phyloP scores from a whole-genome alignment of 2,329 filamentous ascomycete genomes.

The Fusarium xyrophilum region DNA sequence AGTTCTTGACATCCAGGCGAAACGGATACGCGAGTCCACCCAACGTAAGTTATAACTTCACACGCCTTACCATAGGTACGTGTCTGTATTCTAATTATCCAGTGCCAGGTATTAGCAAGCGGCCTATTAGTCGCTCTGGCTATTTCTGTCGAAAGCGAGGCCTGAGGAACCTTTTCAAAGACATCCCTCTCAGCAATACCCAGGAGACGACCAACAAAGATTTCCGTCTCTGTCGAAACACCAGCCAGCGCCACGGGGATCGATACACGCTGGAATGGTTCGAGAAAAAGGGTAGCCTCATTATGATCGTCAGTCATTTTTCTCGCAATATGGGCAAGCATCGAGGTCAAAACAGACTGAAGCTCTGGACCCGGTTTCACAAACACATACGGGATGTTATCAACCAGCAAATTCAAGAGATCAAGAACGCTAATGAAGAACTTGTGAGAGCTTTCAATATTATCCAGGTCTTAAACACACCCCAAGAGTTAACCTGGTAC shows the following conservation, averaged over 20 bases:
- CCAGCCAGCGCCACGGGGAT: background rate
- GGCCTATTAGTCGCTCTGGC: background rate
- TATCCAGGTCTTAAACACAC: background rate
- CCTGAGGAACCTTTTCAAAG: background rate
- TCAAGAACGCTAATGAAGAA: background rate
- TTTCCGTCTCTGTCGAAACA: slow-evolving; percentile 1
- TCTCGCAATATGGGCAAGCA: background rate
- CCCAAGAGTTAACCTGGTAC: background rate
- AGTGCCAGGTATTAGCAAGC: background rate
- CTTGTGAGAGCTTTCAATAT: background rate
- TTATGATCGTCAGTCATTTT: slow-evolving; percentile 5
- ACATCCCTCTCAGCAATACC: background rate
- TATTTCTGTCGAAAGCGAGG: background rate
- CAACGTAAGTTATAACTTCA: background rate
- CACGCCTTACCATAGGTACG: background rate
- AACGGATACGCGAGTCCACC: background rate
- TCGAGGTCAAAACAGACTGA: background rate
- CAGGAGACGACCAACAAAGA: background rate
- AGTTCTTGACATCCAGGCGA: background rate
- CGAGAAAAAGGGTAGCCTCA: background rate
- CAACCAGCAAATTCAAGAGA: background rate
- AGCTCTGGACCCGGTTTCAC: background rate
- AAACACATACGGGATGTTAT: slow-evolving; percentile 1
- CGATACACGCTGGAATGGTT: slow-evolving; percentile 6
- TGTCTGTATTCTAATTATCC: background rate